Evolutionary conservation across 108 stramenopile species (phyloP).

Genomic region (Discostella stelligeroides): DNA sequence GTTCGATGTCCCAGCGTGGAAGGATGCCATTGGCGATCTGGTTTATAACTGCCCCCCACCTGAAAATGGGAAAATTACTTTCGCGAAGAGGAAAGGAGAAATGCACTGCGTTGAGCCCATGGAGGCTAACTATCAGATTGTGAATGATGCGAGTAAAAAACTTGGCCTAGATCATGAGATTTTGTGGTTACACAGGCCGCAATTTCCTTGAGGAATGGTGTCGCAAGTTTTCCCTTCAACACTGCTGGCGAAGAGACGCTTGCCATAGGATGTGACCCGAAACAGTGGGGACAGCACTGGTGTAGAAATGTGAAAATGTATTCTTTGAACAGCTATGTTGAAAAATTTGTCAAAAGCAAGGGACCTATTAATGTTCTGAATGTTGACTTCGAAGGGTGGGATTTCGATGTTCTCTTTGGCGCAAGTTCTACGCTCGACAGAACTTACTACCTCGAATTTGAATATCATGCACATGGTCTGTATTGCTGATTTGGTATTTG

Average conservation of each 20-base stretch:
- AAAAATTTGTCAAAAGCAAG: background rate
- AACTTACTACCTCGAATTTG: conserved; percentile 18
- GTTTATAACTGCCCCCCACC: background rate
- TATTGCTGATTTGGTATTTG: no score
- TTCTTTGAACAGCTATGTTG: background rate
- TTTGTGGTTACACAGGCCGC: background rate
- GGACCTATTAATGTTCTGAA: background rate
- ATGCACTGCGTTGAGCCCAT: conserved; percentile 4
- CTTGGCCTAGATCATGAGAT: background rate
- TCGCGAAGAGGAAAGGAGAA: background rate
- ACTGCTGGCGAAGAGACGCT: background rate
- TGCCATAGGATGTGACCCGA: no score
- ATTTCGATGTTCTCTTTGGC: conserved; percentile 5
- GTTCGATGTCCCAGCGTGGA: background rate
- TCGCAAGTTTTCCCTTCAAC: background rate
- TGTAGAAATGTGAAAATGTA: conserved; percentile 4
- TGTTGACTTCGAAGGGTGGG: conserved; percentile 6
- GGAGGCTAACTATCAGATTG: background rate
- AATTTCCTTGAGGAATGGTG: background rate
- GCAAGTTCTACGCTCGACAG: background rate
- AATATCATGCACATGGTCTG: no score
- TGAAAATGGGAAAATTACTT: background rate
- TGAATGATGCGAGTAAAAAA: background rate
- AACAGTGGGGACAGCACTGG: background rate
- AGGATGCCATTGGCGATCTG: background rate